Conservation (phyloP, 139 green algal genomes). For the Nannochloris sp. region DNA sequence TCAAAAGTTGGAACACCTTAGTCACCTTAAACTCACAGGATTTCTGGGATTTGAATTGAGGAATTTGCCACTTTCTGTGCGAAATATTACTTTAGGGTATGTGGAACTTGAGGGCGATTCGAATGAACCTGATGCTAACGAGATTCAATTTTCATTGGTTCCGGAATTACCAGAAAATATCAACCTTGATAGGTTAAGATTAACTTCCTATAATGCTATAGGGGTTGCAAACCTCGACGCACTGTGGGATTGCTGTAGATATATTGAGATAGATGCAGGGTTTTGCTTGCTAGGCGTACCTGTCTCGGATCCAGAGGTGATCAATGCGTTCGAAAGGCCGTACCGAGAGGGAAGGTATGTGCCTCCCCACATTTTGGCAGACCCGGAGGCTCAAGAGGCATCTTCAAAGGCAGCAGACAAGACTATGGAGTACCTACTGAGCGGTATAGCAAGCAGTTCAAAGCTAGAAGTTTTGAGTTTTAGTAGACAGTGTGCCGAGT, state of each 20-base stretch:
- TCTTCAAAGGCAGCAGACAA: constrained; percentile 10
- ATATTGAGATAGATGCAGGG: not conserved
- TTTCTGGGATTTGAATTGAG: no score
- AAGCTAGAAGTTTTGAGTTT: not conserved
- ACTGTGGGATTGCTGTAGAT: not conserved
- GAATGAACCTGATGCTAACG: no score
- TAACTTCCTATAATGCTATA: no score
- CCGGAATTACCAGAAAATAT: no score
- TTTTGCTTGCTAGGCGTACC: not conserved
- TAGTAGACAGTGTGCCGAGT: not conserved
- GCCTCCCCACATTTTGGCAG: constrained; percentile 24
- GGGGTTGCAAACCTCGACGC: not conserved
- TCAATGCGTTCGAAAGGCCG: constrained; percentile 16
- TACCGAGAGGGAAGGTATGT: constrained; percentile 27
- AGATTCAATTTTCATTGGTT: no score
- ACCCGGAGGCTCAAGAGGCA: constrained; percentile 17
- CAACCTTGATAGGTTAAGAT: no score
- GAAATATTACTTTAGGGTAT: no score
- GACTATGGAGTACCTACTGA: constrained; percentile 6
- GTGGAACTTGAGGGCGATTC: no score
- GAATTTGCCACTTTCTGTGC: no score
- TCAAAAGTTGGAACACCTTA: no score
- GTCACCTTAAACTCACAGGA: no score
- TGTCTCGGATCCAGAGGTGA: constrained; percentile 3
- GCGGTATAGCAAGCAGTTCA: not conserved